Evolutionary conservation across 768 basidiomycete genomes (phyloP), one percentile per base, ranked within the genome.

Genomic region (Hebeloma cylindrosporum): DNA sequence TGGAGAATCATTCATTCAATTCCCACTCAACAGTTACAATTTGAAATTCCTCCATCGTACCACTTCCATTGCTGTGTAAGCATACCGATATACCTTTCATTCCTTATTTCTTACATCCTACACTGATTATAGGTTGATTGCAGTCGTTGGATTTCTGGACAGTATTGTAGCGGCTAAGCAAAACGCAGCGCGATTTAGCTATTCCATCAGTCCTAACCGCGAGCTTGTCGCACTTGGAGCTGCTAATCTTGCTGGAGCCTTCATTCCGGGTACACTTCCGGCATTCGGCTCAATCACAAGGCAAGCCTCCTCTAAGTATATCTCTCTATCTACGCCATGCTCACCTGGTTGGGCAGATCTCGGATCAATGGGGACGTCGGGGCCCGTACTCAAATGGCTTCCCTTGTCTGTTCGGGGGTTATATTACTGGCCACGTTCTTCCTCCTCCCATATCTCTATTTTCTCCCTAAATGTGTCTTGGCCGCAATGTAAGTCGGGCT

Each of bases 121-220:
- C 13, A n/a, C 40, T 14, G 30, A 33, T 34, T 23, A 14, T 53
- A 89, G 87, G 23, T 61, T 93, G 40, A 85, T 90, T 38, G 79
- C 88, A 0, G 75, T 95, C 30, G 77, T 92, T 16, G 96, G 96
- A 1, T 96, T 94, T 62, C 70, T 99, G 48, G 95, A 99, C 62
- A 91, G 88, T 48, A 93, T 96, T 50, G 92, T 93, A 2, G 89
- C 93, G 0, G 95, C 95, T 2, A 96, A 98, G 58, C 93, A 97
- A 62, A 94, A 88, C 48, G 82, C 82, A 0, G 78, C 82, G 3
- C 83, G 84, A 9, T 97, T 85, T 58, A 88, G 90, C 2, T 85
- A 97, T 61, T 78, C 88, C 0, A 88, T 98, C 51, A 88, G 83
- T 51, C 92, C 93, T 0, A 99, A 98, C 61, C 85, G 96, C 21